Percentiles rank a stretch among this genome's conserved stretches.
Conservation (phyloP, 2,329 filamentous ascomycete genomes). For the Blastomyces percursus region DNA sequence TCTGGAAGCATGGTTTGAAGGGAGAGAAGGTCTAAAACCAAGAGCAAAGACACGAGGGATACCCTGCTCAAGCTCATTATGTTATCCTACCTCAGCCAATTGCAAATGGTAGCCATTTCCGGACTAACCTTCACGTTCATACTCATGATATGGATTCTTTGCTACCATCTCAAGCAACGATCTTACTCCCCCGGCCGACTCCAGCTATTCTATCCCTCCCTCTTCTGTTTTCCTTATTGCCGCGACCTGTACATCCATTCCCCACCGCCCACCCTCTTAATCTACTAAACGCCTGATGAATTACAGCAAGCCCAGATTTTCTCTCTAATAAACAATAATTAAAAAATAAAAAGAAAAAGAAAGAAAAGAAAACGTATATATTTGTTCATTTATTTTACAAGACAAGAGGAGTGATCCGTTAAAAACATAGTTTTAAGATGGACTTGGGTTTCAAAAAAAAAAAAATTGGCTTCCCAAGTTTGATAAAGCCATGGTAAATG, state of each 20-base stretch:
- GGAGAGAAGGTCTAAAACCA: conserved; percentile 75
- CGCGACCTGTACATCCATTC: background rate
- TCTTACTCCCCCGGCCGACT: background rate
- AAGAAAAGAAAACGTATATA: background rate
- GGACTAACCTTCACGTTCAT: background rate
- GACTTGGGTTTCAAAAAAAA: background rate
- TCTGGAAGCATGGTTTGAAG: conserved; percentile 91
- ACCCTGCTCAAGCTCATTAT: background rate
- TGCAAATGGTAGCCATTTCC: background rate
- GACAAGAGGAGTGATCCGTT: too few species aligned
- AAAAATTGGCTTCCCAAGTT: background rate
- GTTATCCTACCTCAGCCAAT: background rate
- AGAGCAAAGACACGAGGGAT: background rate
- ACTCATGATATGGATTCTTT: background rate
- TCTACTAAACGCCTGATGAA: background rate
- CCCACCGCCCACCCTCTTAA: background rate
- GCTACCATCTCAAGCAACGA: background rate
- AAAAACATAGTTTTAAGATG: too few species aligned
- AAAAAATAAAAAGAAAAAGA: background rate
- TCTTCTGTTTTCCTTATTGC: background rate
- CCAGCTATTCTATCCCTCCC: background rate
- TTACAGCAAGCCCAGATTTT: background rate
- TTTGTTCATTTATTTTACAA: background rate
- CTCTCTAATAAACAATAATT: too few species aligned
- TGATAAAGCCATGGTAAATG: background rate